Evolutionary conservation across 2,329 filamentous ascomycete genomes (phyloP), one percentile per base, ranked within the genome.

Genomic region (Cucurbitaria berberidis): DNA sequence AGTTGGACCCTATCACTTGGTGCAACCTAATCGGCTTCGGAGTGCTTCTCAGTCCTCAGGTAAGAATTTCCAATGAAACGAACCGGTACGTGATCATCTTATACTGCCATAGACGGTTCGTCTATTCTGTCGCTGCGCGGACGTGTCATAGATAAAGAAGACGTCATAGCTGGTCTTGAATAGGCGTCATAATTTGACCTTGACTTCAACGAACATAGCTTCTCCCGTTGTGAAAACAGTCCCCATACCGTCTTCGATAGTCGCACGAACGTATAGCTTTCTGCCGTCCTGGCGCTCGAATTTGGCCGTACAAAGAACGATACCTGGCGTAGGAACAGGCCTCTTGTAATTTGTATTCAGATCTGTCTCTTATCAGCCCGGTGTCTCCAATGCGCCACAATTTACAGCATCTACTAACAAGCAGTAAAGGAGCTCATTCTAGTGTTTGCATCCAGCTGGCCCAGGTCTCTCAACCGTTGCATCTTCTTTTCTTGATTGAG

Each of bases 271-370:
- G 60, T 74, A 85, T 16, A 79, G 73, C 74, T 88, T 88, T 59
- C 83, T 78, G 3, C 82, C 81, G 38, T 85, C 81, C 10, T 73
- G 66, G 64, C 75, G 81, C 18, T 76, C 66, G 30, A 81, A 59
- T 60, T 71, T 75, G 0, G 78, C 78, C 18, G 70, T 79, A 15
- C 80, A 78, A 21, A 86, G 61, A 24, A 86, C 64, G 4, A 77
- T 73, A 1, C 75, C 73, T 0, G 81, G 80, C 0, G 83, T 84
- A 7, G 66, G 68, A 0, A 87, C 77, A 0, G 85, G 84, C 55
- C 68, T 77, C 48, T 81, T 61, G 62, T 84, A 88, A 16, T 70
- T 78, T 2, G 82, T 80, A 46, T 85, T 85, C 45, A 88, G 67
- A 65, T 83, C 72, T 74, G 47, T 27, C n/a, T 10, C 13, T 34